phyloP scores from a whole-genome alignment of 202 grass and related monocot species.

The Carex arenaria region DNA sequence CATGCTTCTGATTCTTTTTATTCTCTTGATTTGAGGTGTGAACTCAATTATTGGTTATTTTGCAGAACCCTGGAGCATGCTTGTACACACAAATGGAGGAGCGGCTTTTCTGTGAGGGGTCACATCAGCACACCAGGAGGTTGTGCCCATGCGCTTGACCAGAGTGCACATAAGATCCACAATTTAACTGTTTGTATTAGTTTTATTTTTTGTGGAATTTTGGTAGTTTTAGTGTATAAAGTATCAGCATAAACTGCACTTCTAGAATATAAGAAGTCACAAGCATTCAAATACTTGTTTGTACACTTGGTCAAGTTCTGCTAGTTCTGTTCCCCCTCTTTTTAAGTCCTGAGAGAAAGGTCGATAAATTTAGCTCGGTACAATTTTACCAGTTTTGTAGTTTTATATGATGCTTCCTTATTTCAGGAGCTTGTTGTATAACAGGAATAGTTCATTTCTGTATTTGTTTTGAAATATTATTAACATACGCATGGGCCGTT shows the following conservation, averaged over 20 bases:
- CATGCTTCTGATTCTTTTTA: not conserved
- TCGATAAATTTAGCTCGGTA: not conserved
- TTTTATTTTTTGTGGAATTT: not conserved
- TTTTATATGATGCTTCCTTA: not conserved
- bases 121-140: constrained; percentile 74
- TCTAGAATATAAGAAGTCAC: not conserved
- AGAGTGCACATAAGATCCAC: not conserved
- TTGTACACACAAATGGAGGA: constrained; percentile 82
- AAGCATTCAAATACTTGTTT: not conserved
- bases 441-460: not conserved
- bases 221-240: not conserved
- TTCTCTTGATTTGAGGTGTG: not conserved
- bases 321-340: not conserved
- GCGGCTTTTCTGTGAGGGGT: constrained; percentile 72
- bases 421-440: not conserved
- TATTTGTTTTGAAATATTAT: not conserved
- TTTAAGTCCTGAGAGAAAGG: not conserved
- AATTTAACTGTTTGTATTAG: not conserved
- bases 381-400: not conserved
- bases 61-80: constrained; percentile 91
- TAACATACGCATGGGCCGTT: not conserved
- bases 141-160: constrained; percentile 85
- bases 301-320: not conserved
- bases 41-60: constrained; percentile 19
- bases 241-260: not conserved